phyloP scores from a whole-genome alignment of 225 moss, liverwort and hornwort species.

The Antitrichia curtipendula region DNA sequence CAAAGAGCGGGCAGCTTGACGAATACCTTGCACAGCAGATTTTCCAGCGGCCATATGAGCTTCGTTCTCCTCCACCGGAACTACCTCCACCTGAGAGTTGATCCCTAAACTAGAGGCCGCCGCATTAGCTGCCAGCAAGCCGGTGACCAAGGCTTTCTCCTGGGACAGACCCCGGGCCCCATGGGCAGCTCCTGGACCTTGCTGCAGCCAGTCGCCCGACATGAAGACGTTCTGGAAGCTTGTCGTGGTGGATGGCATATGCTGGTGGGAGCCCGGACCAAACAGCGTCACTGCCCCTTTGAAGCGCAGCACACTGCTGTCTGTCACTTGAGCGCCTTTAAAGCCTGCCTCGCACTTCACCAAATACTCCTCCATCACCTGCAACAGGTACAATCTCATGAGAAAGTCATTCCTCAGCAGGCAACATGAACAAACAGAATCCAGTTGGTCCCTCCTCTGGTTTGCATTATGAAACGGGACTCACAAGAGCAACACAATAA shows the following conservation, averaged over 20 bases:
- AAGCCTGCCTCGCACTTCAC: slow-evolving; percentile 24
- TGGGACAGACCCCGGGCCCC: slow-evolving; percentile 47
- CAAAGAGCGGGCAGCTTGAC: slow-evolving; percentile 9
- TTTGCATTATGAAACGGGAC: neutral
- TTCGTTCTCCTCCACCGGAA: slow-evolving; percentile 37
- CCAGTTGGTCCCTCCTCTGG: neutral
- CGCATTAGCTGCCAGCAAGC: slow-evolving; percentile 41
- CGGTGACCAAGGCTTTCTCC: slow-evolving; percentile 54
- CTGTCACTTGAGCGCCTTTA: slow-evolving; percentile 14
- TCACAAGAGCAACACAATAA: neutral
- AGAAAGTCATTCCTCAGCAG: neutral
- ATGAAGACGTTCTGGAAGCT: slow-evolving; percentile 48
- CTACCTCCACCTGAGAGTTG: neutral
- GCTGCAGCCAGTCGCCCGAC: slow-evolving; percentile 55
- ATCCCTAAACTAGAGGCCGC: slow-evolving; percentile 18
- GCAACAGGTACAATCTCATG: neutral
- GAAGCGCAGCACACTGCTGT: slow-evolving; percentile 52
- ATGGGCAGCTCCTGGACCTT: slow-evolving; percentile 40
- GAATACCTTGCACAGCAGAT: slow-evolving; percentile 7
- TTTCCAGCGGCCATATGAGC: slow-evolving; percentile 43
- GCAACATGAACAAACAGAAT: neutral
- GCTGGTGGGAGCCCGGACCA: slow-evolving; percentile 50
- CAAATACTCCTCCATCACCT: slow-evolving; percentile 34
- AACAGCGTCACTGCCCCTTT: slow-evolving; percentile 49
- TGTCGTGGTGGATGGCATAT: slow-evolving; percentile 45